Percentiles rank a stretch among this genome's conserved stretches.
Conservation (phyloP, 2,329 filamentous ascomycete species). For the Chrysoporthe austroafricana region DNA sequence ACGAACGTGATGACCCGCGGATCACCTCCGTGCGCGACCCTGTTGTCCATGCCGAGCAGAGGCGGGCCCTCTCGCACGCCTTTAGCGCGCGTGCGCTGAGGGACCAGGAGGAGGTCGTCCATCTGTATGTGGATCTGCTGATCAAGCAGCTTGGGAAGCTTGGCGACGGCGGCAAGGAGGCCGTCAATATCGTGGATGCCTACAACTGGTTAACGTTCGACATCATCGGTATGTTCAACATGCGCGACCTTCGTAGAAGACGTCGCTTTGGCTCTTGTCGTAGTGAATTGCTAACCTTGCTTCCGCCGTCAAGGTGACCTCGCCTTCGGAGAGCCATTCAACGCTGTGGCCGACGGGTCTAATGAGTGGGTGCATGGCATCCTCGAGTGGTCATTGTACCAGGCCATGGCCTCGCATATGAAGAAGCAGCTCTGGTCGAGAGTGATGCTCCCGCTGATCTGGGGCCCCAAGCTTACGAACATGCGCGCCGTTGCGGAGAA, state of each 20-base stretch:
- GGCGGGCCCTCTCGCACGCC: slow-evolving; percentile 34
- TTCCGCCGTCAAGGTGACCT: slow-evolving; percentile 34
- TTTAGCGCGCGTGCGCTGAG: slow-evolving; percentile 36
- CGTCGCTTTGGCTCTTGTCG: background rate
- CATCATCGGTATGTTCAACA: slow-evolving; percentile 34
- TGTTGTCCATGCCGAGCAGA: slow-evolving; percentile 34
- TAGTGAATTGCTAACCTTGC: background rate
- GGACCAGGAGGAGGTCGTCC: slow-evolving; percentile 38
- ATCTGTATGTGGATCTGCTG: slow-evolving; percentile 37
- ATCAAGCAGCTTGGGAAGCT: slow-evolving; percentile 33
- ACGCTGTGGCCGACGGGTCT: slow-evolving; percentile 29
- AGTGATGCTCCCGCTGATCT: background rate
- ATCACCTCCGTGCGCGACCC: slow-evolving; percentile 37
- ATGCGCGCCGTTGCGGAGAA: background rate
- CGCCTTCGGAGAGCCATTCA: slow-evolving; percentile 24
- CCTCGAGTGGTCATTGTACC: slow-evolving; percentile 15
- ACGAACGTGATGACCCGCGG: slow-evolving; percentile 34
- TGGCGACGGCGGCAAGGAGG: slow-evolving; percentile 12
- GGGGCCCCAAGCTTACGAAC: background rate
- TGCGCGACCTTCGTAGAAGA: background rate
- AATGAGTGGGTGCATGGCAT: slow-evolving; percentile 21
- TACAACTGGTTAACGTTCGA: slow-evolving; percentile 37
- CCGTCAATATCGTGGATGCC: slow-evolving; percentile 33
- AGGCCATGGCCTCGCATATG: background rate
- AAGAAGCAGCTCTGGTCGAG: background rate